Conservation (phyloP, 163 green algal species). For the Volvox carteri region DNA sequence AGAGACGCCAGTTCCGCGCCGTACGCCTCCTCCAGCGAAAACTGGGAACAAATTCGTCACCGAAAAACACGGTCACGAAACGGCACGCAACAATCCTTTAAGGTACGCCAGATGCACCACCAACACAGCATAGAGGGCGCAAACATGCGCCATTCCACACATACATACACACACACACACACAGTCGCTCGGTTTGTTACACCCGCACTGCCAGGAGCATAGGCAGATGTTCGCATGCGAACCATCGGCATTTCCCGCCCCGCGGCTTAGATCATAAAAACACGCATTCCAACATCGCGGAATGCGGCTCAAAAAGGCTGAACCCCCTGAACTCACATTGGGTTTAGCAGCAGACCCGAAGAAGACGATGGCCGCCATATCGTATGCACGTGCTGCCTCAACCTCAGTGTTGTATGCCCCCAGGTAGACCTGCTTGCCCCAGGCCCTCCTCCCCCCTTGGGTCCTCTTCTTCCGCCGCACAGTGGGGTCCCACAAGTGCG, state of each 20-base stretch:
- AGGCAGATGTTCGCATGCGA: no score
- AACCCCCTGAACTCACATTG: conserved; percentile 88
- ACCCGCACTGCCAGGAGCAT: no score
- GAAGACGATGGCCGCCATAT: conserved; percentile 86
- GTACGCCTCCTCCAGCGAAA: conserved; percentile 79
- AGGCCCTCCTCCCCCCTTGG: conserved; percentile 69
- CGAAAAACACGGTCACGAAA: no score
- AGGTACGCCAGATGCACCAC: no score
- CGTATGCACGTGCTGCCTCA: conserved; percentile 89
- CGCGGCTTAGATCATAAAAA: no score
- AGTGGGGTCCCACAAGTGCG: conserved; percentile 89
- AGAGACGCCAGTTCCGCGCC: conserved; percentile 68
- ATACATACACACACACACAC: not conserved
- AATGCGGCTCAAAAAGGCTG: not conserved
- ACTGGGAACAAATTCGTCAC: no score
- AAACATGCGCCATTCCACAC: not conserved
- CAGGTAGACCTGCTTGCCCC: conserved; percentile 91
- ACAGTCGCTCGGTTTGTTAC: not conserved
- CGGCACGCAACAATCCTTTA: no score
- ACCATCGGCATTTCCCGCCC: no score
- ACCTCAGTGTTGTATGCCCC: conserved; percentile 87
- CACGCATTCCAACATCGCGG: no score
- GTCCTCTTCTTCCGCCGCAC: conserved; percentile 51
- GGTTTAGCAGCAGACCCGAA: conserved; percentile 71
- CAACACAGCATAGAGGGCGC: no score